Percentiles rank a stretch among this genome's conserved stretches.
These are phyloP conservation scores for Haplosporangium sp. DNA, from an alignment of 371 early-diverging fungal genomes.

Conservation along the genomic window DNA sequence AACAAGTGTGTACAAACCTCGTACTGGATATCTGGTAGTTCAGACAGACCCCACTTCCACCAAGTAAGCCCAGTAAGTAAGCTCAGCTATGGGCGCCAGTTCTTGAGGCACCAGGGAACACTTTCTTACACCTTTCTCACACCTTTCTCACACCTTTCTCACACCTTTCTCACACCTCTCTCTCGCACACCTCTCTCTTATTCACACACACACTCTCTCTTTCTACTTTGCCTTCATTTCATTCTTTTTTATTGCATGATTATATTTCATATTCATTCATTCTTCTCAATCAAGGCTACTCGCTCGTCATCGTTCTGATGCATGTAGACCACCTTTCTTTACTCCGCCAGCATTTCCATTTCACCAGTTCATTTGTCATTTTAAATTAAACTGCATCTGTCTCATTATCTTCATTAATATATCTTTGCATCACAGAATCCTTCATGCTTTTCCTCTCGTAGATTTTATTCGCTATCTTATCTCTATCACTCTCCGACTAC, in stretches of 20 bases:
- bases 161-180: background rate
- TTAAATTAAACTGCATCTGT: background rate
- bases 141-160: background rate
- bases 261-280: background rate
- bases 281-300: background rate
- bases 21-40: no score
- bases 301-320: background rate
- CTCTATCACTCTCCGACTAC: background rate
- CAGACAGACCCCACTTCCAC: background rate
- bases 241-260: background rate
- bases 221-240: background rate
- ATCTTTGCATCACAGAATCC: background rate
- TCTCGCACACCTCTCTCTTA: background rate
- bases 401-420: background rate
- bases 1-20: no score
- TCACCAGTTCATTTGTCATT: background rate
- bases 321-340: background rate
- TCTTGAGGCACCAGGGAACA: no score
- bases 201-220: conserved; percentile 1
- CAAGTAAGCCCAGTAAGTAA: background rate
- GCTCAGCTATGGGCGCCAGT: no score
- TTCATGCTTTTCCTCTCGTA: background rate
- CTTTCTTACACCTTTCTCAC: no score
- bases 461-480: background rate
- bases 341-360: background rate